These are phyloP conservation scores for Saposhnikovia divaricata DNA, from an alignment of 129 eudicot genomes.

Conservation along the genomic window DNA sequence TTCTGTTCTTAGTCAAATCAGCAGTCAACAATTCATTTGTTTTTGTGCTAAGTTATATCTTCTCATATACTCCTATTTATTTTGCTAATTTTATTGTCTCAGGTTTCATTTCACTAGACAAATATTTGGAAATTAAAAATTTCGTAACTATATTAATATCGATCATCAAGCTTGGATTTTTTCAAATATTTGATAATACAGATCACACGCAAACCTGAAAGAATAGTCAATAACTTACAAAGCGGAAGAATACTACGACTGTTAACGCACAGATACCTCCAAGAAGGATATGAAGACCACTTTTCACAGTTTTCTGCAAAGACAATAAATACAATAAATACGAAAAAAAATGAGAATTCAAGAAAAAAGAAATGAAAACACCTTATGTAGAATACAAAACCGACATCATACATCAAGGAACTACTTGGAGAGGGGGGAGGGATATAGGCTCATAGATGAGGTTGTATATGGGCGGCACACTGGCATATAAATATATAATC, in stretches of 20 bases:
- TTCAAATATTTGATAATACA: background rate
- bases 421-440: background rate
- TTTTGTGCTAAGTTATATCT: background rate
- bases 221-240: conserved; percentile 35
- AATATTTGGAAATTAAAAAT: too few species aligned
- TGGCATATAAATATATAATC: background rate
- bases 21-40: background rate
- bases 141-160: background rate
- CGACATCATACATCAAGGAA: conserved; percentile 4
- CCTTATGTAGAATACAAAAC: background rate
- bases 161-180: background rate
- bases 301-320: conserved; percentile 52
- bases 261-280: conserved; percentile 63
- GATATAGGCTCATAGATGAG: background rate
- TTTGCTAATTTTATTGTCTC: too few species aligned
- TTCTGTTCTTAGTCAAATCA: background rate
- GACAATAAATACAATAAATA: background rate
- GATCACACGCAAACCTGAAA: background rate
- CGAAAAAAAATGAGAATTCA: background rate
- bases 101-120: background rate
- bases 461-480: background rate
- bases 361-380: background rate
- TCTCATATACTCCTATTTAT: background rate
- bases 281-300: conserved; percentile 65
- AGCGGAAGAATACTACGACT: conserved; percentile 54